Evolutionary conservation across 23 red algal genomes (phyloP).

Genomic region (Gracilaria gracilis): DNA sequence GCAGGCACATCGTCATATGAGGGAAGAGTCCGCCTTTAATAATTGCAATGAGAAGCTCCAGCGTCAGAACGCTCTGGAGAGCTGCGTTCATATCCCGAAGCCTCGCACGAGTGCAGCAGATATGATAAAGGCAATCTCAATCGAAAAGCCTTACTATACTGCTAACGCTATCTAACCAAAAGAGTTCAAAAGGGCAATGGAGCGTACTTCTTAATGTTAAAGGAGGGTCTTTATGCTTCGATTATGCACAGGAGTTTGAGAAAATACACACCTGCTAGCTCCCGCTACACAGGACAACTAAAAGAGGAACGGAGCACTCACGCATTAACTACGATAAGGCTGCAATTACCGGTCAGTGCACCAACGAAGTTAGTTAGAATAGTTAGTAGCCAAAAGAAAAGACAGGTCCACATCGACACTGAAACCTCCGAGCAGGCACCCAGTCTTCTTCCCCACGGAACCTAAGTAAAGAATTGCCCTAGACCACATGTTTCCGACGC

Average conservation of each 20-base stretch:
- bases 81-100: no score
- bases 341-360: conserved; percentile 12
- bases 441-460: conserved; percentile 8
- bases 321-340: background rate
- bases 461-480: conserved; percentile 3
- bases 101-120: no score
- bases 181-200: background rate
- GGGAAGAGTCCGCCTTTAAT: no score
- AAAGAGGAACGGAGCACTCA: conserved; percentile 16
- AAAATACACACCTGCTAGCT: conserved; percentile 33
- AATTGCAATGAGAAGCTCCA: no score
- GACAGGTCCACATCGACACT: conserved; percentile 37
- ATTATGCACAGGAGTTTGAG: conserved; percentile 45
- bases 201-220: background rate
- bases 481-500: background rate
- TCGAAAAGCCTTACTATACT: no score
- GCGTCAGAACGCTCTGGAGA: no score
- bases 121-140: no score
- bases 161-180: no score
- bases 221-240: conserved; percentile 31
- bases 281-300: conserved; percentile 31
- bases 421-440: conserved; percentile 21
- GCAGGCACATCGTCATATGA: no score
- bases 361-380: conserved; percentile 37
- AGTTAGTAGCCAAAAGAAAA: conserved; percentile 38